Evolutionary conservation across 225 moss, liverwort and hornwort genomes (phyloP), one percentile per base, ranked within the genome.

Genomic region (Anthoceros angustus): DNA sequence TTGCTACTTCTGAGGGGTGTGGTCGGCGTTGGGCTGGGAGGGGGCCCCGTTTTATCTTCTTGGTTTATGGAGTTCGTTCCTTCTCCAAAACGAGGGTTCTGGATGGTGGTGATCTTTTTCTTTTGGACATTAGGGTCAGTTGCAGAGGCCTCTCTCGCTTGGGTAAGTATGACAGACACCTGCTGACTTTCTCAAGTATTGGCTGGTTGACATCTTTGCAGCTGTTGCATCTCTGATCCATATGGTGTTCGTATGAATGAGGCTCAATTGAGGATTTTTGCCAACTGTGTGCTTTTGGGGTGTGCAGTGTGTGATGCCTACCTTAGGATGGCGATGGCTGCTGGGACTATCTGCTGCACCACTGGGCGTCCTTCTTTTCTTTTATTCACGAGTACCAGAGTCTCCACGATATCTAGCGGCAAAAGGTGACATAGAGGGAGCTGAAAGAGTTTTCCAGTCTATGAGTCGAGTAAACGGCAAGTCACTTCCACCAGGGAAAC

Each of bases 21-120:
- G 62, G 92, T 92, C 48, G 92, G 92, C 14, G 62, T 92, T 60
- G 92, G 92, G 43, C 88, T 92, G 61, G 92, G 86, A 62, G 92
- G 91, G 11, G 92, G 92, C 21, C 92, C 92, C 60, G 92, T 92
- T 18, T 72, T 92, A 25, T 92, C 92, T 42, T 74, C 92, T 42
- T 92, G 92, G 92, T 92, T 92, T 68, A 88, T 92, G 88, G 92
- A 92, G 69, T 92, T 92, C 62, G 79, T 92, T 21, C 88, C 92
- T 12, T 86, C 88, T 70, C 74, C 84, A 66, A 92, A 88, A 64
- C 79, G 92, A 63, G 92, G 92, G 10, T 73, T 84, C 9, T 92
- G 88, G 92, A 92, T 92, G 92, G 84, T 92, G 9, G 18, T 92
- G 65, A 80, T 92, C 63, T 79, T 84, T 25, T 62, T 84, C 43